Percentiles rank a stretch among this genome's conserved stretches.
phyloP scores from a whole-genome alignment of 106 monocot genomes.

The Phalaenopsis equestris region DNA sequence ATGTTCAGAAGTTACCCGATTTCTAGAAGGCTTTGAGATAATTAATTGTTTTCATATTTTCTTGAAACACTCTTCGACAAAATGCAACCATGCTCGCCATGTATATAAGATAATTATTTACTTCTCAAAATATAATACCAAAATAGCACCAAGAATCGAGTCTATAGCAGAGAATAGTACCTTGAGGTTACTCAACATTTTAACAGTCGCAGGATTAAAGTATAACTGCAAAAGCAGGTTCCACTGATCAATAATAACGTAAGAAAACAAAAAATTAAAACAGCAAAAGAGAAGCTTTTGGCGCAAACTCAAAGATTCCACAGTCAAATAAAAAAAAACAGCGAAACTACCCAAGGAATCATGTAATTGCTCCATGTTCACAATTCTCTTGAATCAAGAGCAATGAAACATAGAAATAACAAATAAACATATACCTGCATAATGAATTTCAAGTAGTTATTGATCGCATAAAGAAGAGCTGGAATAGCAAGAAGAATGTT shows the following conservation, averaged over 20 bases:
- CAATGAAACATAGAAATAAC: background rate
- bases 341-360: background rate
- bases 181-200: conserved; percentile 83
- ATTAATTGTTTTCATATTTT: background rate
- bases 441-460: conserved; percentile 67
- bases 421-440: conserved; percentile 48
- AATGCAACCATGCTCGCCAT: background rate
- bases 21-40: background rate
- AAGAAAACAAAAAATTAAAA: background rate
- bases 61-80: background rate
- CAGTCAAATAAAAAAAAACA: background rate
- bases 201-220: conserved; percentile 75
- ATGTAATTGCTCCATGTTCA: background rate
- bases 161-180: conserved; percentile 22
- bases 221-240: conserved; percentile 43
- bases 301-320: background rate
- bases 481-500: conserved; percentile 69
- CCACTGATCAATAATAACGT: background rate
- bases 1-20: background rate
- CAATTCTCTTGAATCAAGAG: background rate
- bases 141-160: conserved; percentile 3
- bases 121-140: background rate
- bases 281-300: background rate
- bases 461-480: conserved; percentile 69
- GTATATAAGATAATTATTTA: background rate